These are phyloP conservation scores for Botrytis fabae DNA, from an alignment of 2,329 filamentous ascomycete species.

Conservation along the genomic window DNA sequence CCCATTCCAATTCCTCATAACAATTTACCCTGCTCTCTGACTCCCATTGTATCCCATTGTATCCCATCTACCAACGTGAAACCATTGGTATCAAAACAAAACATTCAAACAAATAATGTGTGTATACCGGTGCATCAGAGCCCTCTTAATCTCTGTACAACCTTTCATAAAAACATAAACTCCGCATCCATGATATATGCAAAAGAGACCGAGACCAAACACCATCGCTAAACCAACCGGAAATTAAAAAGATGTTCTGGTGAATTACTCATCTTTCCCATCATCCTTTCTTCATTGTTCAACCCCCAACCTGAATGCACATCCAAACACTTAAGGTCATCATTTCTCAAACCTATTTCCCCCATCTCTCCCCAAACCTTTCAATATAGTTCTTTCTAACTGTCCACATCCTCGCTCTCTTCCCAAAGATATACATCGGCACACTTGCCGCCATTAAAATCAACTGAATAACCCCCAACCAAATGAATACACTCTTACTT, in stretches of 20 bases:
- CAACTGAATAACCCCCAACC: conserved; percentile 83
- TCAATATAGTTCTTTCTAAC: conserved; percentile 84
- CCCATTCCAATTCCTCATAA: not conserved
- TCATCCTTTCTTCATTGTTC: not conserved
- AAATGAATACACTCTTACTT: conserved; percentile 75
- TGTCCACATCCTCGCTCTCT: conserved; percentile 92
- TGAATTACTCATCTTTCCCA: not conserved
- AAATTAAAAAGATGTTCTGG: not conserved
- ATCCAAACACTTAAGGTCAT: not conserved
- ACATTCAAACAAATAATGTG: not conserved
- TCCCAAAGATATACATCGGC: conserved; percentile 93
- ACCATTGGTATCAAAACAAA: conserved; percentile 1
- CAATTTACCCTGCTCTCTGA: not conserved
- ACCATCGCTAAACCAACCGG: not conserved
- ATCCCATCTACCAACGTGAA: conserved; percentile 1
- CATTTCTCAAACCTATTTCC: not conserved
- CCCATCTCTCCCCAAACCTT: conserved; percentile 51
- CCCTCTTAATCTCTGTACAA: not conserved
- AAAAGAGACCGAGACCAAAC: not conserved
- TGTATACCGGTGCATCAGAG: not conserved
- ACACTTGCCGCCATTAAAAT: conserved; percentile 72
- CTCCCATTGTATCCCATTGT: not conserved
- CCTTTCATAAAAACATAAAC: not conserved
- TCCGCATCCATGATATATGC: not conserved
- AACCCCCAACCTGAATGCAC: not conserved